Evolutionary conservation across 2,329 filamentous ascomycete genomes (phyloP).

Genomic region (Trichoderma sp.): DNA sequence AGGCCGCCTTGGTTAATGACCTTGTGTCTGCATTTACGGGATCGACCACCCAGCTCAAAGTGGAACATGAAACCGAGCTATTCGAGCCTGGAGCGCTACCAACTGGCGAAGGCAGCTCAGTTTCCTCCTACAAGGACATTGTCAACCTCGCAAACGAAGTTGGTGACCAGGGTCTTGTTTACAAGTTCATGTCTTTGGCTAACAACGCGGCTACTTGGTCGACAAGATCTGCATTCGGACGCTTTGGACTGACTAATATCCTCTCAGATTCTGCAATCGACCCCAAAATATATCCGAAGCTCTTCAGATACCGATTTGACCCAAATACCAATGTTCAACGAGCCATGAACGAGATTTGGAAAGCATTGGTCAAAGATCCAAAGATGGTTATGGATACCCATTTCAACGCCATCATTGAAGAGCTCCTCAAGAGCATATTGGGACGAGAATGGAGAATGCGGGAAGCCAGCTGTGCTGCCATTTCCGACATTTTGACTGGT

Average conservation of each 20-base stretch:
- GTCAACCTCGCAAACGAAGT: conserved; percentile 94
- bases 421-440: conserved; percentile 81
- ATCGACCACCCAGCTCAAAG: conserved; percentile 71
- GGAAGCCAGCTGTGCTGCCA: conserved; percentile 87
- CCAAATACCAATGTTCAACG: conserved; percentile 89
- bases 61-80: conserved; percentile 86
- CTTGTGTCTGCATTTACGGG: conserved; percentile 88
- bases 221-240: conserved; percentile 91
- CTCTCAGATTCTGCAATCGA: conserved; percentile 86
- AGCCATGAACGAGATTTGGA: conserved; percentile 99
- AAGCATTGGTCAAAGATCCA: conserved; percentile 87
- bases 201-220: conserved; percentile 97
- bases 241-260: conserved; percentile 89
- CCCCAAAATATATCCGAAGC: conserved; percentile 91
- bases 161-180: conserved; percentile 92
- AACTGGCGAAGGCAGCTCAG: conserved; percentile 82
- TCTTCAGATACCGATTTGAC: conserved; percentile 93
- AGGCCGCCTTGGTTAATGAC: conserved; percentile 81
- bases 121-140: conserved; percentile 97
- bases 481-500: conserved; percentile 84
- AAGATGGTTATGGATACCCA: conserved; percentile 73
- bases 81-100: conserved; percentile 90
- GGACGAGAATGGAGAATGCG: conserved; percentile 92
- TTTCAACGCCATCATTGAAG: conserved; percentile 86
- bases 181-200: conserved; percentile 97